phyloP scores from a whole-genome alignment of 257 asterid genomes.

The Solanum tacnaense region DNA sequence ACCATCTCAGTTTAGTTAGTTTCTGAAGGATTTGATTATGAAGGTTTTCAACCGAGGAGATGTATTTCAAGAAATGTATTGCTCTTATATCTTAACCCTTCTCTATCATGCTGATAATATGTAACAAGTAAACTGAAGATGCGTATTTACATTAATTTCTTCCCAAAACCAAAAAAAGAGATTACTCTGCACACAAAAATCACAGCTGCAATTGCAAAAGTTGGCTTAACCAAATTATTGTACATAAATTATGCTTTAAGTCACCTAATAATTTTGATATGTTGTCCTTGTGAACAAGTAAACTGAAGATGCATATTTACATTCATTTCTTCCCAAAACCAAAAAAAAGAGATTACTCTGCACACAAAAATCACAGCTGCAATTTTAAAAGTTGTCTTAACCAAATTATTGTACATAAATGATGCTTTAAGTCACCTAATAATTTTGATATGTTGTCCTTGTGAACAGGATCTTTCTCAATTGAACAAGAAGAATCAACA shows the following conservation, averaged over 20 bases:
- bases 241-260: background rate
- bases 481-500: slow-evolving; percentile 33
- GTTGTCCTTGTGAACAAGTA: slow-evolving; percentile 5
- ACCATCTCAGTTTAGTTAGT: background rate
- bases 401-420: background rate
- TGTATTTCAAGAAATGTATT: background rate
- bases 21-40: background rate
- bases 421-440: background rate
- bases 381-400: background rate
- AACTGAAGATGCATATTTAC: background rate
- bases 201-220: background rate
- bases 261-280: background rate
- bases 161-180: background rate
- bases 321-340: background rate
- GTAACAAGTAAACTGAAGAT: background rate
- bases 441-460: background rate
- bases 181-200: background rate
- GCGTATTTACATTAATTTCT: background rate
- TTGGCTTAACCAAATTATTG: background rate
- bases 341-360: background rate
- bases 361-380: background rate
- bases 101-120: background rate
- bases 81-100: background rate
- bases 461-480: slow-evolving; percentile 18
- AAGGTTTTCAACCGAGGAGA: background rate